Percentiles rank a stretch among this genome's conserved stretches.
Evolutionary conservation across 208 protist species (phyloP).

Genomic region (Vickermania spadyakhi): DNA sequence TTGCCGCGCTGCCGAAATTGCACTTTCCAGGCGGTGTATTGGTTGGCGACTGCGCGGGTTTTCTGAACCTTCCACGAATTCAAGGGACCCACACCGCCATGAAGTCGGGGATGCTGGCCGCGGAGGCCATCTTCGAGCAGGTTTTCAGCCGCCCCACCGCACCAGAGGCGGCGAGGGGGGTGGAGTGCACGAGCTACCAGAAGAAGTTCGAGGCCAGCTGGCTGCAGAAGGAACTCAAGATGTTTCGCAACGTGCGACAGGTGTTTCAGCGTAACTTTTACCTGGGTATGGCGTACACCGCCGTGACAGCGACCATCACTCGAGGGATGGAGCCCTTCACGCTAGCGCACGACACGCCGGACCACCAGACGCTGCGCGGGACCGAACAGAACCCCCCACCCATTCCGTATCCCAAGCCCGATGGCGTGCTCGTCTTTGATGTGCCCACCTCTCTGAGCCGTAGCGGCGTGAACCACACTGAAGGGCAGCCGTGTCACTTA

Average conservation of each 20-base stretch:
- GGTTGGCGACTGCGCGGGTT: conserved; percentile 96
- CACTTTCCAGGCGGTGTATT: conserved; percentile 91
- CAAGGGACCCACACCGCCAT: conserved; percentile 98
- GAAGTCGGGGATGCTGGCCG: conserved; percentile 86
- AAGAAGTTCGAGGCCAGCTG: conserved; percentile 86
- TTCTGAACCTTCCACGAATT: conserved; percentile 97
- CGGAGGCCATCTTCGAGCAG: conserved; percentile 76
- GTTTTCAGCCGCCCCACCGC: conserved; percentile 30
- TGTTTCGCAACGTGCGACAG: conserved; percentile 92
- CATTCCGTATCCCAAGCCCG: conserved; percentile 97
- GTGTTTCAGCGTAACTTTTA: conserved; percentile 83
- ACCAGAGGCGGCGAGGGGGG: conserved; percentile 5
- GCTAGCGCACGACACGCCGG: conserved; percentile 58
- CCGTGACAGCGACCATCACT: conserved; percentile 68
- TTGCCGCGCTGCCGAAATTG: conserved; percentile 91
- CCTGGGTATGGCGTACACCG: conserved; percentile 75
- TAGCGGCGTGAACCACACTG: conserved; percentile 95
- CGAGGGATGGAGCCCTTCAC: conserved; percentile 89
- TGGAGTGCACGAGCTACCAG: conserved; percentile 76
- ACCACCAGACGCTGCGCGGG: conserved; percentile 68
- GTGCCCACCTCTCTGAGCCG: conserved; percentile 93
- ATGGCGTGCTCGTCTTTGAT: conserved; percentile 95
- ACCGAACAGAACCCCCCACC: conserved; percentile 41
- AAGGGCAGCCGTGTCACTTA: conserved; percentile 94
- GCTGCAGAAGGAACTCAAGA: conserved; percentile 91